Evolutionary conservation across 768 basidiomycete genomes (phyloP).

Genomic region (Naganishia vaughanmartiniae): DNA sequence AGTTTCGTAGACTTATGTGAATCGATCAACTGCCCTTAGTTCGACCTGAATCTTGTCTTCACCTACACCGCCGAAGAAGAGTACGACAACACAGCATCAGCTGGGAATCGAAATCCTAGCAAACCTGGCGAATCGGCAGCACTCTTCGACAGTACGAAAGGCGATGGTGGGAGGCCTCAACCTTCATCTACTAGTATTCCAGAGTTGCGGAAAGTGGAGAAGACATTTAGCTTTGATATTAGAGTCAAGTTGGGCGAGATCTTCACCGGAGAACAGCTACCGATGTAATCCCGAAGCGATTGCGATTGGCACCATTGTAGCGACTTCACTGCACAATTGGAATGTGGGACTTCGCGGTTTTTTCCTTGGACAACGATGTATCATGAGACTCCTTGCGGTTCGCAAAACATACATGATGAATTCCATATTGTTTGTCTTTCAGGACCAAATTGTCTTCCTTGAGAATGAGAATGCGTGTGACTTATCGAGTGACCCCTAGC

Average conservation of each 20-base stretch:
- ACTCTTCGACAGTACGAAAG: background rate
- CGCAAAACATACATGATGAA: too few species aligned
- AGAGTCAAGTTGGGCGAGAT: conserved; percentile 7
- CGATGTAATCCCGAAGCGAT: background rate
- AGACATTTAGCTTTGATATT: conserved; percentile 19
- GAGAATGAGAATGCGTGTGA: background rate
- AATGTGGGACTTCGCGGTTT: too few species aligned
- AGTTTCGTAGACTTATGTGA: background rate
- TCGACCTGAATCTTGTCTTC: conserved; percentile 15
- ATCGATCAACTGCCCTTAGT: background rate
- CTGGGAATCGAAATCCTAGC: background rate
- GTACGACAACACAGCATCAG: background rate
- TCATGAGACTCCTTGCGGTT: too few species aligned
- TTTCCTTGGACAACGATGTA: too few species aligned
- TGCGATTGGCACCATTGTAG: too few species aligned
- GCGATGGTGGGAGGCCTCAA: background rate
- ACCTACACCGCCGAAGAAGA: conserved; percentile 23
- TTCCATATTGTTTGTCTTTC: too few species aligned
- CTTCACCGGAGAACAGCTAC: background rate
- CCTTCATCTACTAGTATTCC: background rate
- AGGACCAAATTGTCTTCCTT: too few species aligned
- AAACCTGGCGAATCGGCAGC: background rate
- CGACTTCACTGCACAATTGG: too few species aligned
- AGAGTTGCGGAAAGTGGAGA: conserved; percentile 14
- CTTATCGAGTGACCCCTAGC: background rate